Conservation (phyloP, 352 stramenopile genomes). For the Globisporangium ultimum region DNA sequence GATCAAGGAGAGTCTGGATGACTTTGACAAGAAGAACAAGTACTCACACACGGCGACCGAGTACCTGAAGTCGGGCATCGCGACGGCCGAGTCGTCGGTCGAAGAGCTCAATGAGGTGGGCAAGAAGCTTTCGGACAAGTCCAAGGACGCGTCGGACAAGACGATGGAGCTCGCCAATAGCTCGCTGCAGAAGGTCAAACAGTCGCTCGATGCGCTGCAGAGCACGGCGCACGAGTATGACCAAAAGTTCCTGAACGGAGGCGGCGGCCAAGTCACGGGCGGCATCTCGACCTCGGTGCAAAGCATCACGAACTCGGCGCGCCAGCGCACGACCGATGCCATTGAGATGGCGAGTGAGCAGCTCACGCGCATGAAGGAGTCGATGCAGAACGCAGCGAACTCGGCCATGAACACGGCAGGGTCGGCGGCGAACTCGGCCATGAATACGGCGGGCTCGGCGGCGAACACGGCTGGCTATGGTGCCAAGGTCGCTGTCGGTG, state of each 20-base stretch:
- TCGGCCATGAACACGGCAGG: too few species aligned
- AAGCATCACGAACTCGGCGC: conserved; percentile 40
- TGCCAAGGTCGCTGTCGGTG: conserved; percentile 36
- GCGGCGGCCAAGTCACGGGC: conserved; percentile 11
- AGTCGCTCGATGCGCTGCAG: conserved; percentile 44
- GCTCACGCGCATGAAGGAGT: conserved; percentile 37
- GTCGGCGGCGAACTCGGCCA: conserved; percentile 19
- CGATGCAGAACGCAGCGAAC: conserved; percentile 25
- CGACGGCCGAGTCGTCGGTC: conserved; percentile 25
- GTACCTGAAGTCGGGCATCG: conserved; percentile 43
- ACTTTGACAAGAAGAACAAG: conserved; percentile 49
- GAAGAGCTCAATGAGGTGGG: conserved; percentile 34
- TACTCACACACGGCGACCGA: conserved; percentile 37
- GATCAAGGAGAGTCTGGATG: conserved; percentile 54
- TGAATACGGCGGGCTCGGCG: conserved; percentile 5
- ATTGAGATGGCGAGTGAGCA: conserved; percentile 56
- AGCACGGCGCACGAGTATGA: conserved; percentile 49
- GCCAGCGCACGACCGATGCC: conserved; percentile 54
- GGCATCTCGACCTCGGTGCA: conserved; percentile 22
- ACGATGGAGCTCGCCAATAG: conserved; percentile 42
- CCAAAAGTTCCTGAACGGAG: conserved; percentile 41
- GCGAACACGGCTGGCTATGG: conserved; percentile 20
- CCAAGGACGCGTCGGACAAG: conserved; percentile 35
- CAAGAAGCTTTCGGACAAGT: conserved; percentile 30
- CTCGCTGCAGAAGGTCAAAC: conserved; percentile 31